Base-by-base conservation (phyloP, 371 early-diverging fungal species). In the Mortierella sp. region DNA sequence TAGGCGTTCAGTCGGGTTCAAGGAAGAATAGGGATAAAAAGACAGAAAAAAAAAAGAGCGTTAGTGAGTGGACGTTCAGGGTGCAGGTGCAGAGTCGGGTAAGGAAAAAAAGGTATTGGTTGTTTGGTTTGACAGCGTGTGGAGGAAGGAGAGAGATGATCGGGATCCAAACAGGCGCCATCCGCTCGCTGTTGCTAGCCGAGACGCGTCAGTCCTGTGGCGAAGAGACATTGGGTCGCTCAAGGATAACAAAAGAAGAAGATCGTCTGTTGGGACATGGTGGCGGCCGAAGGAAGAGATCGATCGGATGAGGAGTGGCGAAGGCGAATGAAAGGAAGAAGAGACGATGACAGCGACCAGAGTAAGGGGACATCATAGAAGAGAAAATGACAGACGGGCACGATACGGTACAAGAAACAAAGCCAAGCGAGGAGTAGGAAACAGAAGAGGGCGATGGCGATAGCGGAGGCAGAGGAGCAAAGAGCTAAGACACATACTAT, bases 21-120 rank as follows among this genome's bases (percentile, higher is more conserved):
- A 28, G 71, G 67, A 64, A 74, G 67, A 31, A 64, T 19, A 46
- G 51, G 75, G 64, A 40, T 28, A 73, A 44, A 34, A 31, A 31
- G 50, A 13, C 50, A 53, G 31, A 50, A 26, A 21, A 34, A 50
- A 50, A 71, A 50, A 72, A 67, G 67, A 37, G 67, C 40, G 34
- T 67, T 67, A 67, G 67, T 67, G 31, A 37, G 34, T 24, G 67
- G 40, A 67, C n/a, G 43, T 67, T 21, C 37, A 67, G 67, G 67
- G 40, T 69, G 70, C 70, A 55, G 55, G 50, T 9, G 21, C 28
- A 54, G 24, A 43, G 5, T 31, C 37, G 64, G 64, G 34, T 13
- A 13, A 34, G 21, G 34, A 10, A 40, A 19, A 40, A 37, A 40
- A 40, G 19, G 21, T 67, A 19, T 34, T 61, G 57, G 61, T 31